Evolutionary conservation across 768 basidiomycete species (phyloP).

Genomic region (Solioccasus polychromus): DNA sequence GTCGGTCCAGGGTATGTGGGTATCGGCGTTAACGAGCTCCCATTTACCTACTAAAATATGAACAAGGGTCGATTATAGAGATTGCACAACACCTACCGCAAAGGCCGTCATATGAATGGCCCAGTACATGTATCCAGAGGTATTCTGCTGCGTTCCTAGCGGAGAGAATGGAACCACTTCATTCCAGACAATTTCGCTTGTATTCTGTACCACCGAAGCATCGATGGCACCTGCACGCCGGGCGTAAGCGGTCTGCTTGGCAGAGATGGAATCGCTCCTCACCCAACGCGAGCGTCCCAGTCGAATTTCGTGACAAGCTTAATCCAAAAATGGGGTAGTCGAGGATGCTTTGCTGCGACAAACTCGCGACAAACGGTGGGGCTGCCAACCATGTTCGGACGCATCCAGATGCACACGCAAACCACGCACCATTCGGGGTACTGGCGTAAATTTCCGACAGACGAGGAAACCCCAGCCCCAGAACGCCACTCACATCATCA

Average conservation of each 20-base stretch:
- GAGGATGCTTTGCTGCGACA: constrained; percentile 61
- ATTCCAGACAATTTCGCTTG: constrained; percentile 66
- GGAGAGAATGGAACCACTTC: constrained; percentile 74
- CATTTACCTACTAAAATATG: constrained; percentile 48
- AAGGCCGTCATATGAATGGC: constrained; percentile 57
- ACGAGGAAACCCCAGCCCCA: constrained; percentile 76
- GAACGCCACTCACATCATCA: constrained; percentile 65
- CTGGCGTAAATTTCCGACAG: constrained; percentile 55
- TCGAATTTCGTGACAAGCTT: constrained; percentile 54
- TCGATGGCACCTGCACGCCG: constrained; percentile 67
- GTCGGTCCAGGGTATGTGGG: constrained; percentile 64
- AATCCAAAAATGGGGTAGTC: constrained; percentile 79
- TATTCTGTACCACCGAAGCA: constrained; percentile 59
- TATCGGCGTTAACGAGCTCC: constrained; percentile 45
- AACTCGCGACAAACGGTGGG: constrained; percentile 61
- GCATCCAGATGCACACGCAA: background rate
- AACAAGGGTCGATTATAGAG: background rate
- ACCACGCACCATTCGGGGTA: constrained; percentile 47
- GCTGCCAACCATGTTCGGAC: constrained; percentile 36
- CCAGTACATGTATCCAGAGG: constrained; percentile 77
- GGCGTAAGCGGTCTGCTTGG: background rate
- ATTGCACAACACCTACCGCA: constrained; percentile 45
- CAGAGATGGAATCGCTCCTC: background rate
- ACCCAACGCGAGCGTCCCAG: constrained; percentile 69
- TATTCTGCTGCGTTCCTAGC: constrained; percentile 50